Evolutionary conservation across 2,329 filamentous ascomycete genomes (phyloP), one percentile per base, ranked within the genome.

Genomic region (Fusarium nelsonii): DNA sequence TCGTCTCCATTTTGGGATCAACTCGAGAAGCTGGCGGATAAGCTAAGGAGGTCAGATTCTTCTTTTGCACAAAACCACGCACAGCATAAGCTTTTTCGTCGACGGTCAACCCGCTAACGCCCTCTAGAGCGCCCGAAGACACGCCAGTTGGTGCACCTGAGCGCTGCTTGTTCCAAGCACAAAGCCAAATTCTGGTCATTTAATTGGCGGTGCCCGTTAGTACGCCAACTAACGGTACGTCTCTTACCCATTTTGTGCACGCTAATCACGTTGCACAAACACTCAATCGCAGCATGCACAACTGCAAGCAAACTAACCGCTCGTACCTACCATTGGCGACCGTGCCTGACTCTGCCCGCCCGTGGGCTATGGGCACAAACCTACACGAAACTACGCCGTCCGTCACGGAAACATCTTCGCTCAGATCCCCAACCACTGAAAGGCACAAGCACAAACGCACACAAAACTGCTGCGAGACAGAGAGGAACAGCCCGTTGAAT

Each of bases 311-410:
- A 45, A 20, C 45, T 52, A 50, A 58, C 48, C 48, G 48, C 48
- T 39, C 23, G 48, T 50, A 50, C 46, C 46, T 50, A 33, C 26
- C 30, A 30, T 30, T 11, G 37, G 48, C 48, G 23, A 28, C 48
- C 48, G 33, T 50, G 33, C 48, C 48, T 50, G 34, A 12, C 33
- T 28, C 16, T 50, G 48, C 43, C 41, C n/a, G 41, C 26, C 54
- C 23, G 28, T 43, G 40, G 20, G 46, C 43, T 14, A 46, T 53
- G 48, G 44, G 62, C 52, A 50, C 50, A 70, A 58, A 70, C 30
- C 30, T 30, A 30, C 41, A 52, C 67, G 67, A 70, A 70, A 70
- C 67, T 63, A 70, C 67, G 67, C 63, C 67, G 48, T 63, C 28
- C 28, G 33, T 34, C 50, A 61, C 58, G 58, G 58, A 68, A 68